Evolutionary conservation across 768 basidiomycete species (phyloP).

Genomic region (Cystofilobasidium ferigula): DNA sequence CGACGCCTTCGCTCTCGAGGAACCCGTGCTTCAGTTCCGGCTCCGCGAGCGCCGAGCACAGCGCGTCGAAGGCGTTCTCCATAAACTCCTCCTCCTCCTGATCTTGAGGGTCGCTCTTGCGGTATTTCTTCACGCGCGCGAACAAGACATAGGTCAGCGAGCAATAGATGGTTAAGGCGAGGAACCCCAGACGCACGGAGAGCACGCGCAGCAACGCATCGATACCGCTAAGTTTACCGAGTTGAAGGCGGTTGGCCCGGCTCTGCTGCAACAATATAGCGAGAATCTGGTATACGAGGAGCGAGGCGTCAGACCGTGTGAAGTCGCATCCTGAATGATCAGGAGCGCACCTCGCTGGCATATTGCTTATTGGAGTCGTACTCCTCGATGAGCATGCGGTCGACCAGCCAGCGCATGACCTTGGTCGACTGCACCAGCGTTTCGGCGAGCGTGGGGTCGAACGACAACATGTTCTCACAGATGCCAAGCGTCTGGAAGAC

Average conservation of each 20-base stretch:
- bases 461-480: constrained; percentile 83
- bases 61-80: constrained; percentile 85
- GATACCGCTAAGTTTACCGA: constrained; percentile 66
- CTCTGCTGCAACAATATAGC: constrained; percentile 77
- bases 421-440: constrained; percentile 60
- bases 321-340: no score
- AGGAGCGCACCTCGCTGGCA: constrained; percentile 62
- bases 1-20: constrained; percentile 81
- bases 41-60: constrained; percentile 78
- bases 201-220: constrained; percentile 63
- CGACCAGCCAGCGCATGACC: constrained; percentile 66
- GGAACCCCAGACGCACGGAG: constrained; percentile 49
- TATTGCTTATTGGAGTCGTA: constrained; percentile 89
- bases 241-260: constrained; percentile 53
- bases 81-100: constrained; percentile 92
- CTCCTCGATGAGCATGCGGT: constrained; percentile 56
- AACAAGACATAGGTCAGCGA: neutral
- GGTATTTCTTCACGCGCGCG: constrained; percentile 57
- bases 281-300: constrained; percentile 37
- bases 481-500: constrained; percentile 88
- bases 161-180: neutral
- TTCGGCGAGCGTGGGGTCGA: constrained; percentile 64
- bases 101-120: constrained; percentile 68
- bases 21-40: constrained; percentile 67
- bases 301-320: no score